phyloP scores from a whole-genome alignment of 345 rosid genomes.

The Dovyalis caffra region DNA sequence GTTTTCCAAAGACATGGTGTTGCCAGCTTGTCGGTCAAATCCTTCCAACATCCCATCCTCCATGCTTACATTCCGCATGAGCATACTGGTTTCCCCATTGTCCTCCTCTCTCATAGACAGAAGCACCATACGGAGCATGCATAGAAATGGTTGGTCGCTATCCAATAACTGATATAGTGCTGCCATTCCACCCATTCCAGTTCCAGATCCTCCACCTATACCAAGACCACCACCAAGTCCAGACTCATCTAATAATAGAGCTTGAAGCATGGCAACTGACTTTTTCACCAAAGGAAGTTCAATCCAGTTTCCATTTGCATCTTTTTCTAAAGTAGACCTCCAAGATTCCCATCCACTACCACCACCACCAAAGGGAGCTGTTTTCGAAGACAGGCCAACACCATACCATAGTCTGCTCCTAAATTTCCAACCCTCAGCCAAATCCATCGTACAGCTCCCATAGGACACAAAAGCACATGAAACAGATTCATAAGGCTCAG shows the following conservation, averaged over 20 bases:
- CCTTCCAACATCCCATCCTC: slow-evolving; percentile 55
- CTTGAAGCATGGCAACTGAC: slow-evolving; percentile 97
- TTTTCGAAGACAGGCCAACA: slow-evolving; percentile 75
- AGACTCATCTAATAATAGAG: slow-evolving; percentile 87
- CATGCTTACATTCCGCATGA: slow-evolving; percentile 55
- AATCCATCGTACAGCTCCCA: slow-evolving; percentile 91
- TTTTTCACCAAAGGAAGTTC: slow-evolving; percentile 92
- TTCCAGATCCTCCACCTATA: slow-evolving; percentile 99
- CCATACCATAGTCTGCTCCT: slow-evolving; percentile 98
- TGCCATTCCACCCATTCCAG: slow-evolving; percentile 99
- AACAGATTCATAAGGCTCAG: slow-evolving; percentile 97
- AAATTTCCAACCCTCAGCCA: slow-evolving; percentile 96
- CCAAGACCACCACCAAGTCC: slow-evolving; percentile 99
- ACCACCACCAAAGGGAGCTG: slow-evolving; percentile 73
- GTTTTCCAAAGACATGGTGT: slow-evolving; percentile 40
- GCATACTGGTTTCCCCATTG: slow-evolving; percentile 67
- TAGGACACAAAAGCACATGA: slow-evolving; percentile 97
- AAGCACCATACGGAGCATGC: slow-evolving; percentile 99
- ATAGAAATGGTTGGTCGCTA: slow-evolving; percentile 98
- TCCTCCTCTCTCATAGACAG: slow-evolving; percentile 98
- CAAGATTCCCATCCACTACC: slow-evolving; percentile 92
- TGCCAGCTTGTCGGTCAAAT: slow-evolving; percentile 42
- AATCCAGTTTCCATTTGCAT: slow-evolving; percentile 92
- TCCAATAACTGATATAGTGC: slow-evolving; percentile 92
- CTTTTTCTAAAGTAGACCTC: slow-evolving; percentile 84